A percentile compares a stretch with the other conserved stretches of the same genome.
Evolutionary conservation across 2,329 filamentous ascomycete species (phyloP).

Genomic region (Pseudopyricularia cyperi): DNA sequence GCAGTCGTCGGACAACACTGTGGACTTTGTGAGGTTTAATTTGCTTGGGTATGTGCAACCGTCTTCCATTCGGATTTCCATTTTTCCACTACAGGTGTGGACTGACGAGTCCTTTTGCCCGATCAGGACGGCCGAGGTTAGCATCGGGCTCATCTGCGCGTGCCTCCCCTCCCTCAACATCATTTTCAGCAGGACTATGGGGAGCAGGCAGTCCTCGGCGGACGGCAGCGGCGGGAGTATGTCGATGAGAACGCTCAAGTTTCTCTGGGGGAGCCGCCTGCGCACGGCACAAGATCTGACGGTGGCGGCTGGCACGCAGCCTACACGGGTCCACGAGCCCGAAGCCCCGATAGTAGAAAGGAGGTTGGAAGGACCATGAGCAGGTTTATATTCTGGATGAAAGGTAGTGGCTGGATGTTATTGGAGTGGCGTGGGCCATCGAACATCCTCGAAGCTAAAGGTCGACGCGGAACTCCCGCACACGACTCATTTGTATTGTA

Average conservation of each 20-base stretch:
- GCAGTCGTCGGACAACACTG: background rate
- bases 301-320: background rate
- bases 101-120: background rate
- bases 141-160: background rate
- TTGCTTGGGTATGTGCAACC: background rate
- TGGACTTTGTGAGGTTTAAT: conserved; percentile 1
- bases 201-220: background rate
- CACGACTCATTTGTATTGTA: too few relatives aligned
- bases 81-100: background rate
- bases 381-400: too few relatives aligned
- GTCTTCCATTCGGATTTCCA: background rate
- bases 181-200: background rate
- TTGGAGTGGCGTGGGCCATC: too few relatives aligned
- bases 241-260: background rate
- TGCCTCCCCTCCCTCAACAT: conserved; percentile 1
- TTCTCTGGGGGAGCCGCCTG: background rate
- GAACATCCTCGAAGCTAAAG: too few relatives aligned
- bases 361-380: too few relatives aligned
- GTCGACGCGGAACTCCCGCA: too few relatives aligned
- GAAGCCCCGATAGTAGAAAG: too few relatives aligned
- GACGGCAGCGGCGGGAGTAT: background rate
- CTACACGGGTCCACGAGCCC: background rate
- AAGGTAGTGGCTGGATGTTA: too few relatives aligned
- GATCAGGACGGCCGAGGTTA: background rate
- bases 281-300: background rate